phyloP scores from a whole-genome alignment of 78 protist species.

The Isochrysis galbana region DNA sequence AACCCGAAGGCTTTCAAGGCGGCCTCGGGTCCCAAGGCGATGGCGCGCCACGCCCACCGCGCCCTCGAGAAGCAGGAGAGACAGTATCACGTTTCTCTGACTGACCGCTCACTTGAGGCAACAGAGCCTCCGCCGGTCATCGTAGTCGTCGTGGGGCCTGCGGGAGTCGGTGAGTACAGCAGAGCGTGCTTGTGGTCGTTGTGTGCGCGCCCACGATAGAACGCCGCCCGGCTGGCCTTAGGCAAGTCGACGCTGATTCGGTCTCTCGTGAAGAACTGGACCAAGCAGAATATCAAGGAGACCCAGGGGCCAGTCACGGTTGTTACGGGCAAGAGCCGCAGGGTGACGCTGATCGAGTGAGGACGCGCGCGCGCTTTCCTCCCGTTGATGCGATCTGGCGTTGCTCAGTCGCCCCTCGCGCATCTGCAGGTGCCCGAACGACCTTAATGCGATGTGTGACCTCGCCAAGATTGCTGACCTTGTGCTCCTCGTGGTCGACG shows the following conservation, averaged over 20 bases:
- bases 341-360: constrained; percentile 97
- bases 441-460: constrained; percentile 96
- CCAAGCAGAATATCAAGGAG: constrained; percentile 75
- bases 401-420: no score
- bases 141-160: constrained; percentile 95
- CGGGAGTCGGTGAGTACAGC: no score
- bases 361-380: no score
- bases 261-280: constrained; percentile 93
- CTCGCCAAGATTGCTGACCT: constrained; percentile 96
- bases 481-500: constrained; percentile 94
- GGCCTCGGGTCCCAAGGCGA: not conserved
- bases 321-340: constrained; percentile 73
- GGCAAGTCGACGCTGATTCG: constrained; percentile 96
- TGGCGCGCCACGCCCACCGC: not conserved
- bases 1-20: not conserved
- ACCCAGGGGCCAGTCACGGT: constrained; percentile 58
- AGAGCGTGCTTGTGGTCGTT: no score
- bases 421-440: no score
- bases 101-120: constrained; percentile 72
- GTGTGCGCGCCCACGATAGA: not conserved
- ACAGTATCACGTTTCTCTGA: constrained; percentile 73
- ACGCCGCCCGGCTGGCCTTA: constrained; percentile 70
- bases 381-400: no score
- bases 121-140: constrained; percentile 85
- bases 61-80: constrained; percentile 63